Percentiles rank a stretch among this genome's conserved stretches.
phyloP scores from a whole-genome alignment of 345 rosid genomes.

The Acer yangbiense region DNA sequence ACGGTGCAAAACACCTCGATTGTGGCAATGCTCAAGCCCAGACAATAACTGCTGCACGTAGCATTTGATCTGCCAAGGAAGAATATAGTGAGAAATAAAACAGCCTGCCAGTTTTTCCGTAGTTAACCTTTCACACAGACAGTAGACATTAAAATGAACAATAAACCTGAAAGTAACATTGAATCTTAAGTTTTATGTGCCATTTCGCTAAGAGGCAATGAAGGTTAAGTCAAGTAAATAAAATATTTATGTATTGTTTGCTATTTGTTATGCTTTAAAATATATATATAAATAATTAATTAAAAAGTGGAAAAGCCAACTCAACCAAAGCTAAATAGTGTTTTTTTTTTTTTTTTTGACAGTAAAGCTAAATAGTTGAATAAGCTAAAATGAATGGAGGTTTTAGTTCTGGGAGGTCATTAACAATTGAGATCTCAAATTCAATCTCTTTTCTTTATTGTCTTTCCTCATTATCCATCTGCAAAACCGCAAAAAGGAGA shows the following conservation, averaged over 20 bases:
- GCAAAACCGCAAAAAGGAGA: neutral
- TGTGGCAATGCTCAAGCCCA: slow-evolving; percentile 92
- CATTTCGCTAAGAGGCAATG: neutral
- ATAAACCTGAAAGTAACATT: neutral
- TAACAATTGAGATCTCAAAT: slow-evolving; percentile 1
- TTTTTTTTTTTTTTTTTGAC: too few species aligned
- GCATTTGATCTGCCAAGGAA: slow-evolving; percentile 66
- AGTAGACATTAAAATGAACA: slow-evolving; percentile 1
- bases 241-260: neutral
- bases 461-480: slow-evolving; percentile 6
- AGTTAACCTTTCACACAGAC: neutral
- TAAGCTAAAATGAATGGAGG: neutral
- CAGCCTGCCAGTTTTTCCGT: slow-evolving; percentile 8
- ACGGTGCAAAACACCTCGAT: slow-evolving; percentile 75
- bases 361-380: neutral
- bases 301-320: neutral
- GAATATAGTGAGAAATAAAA: slow-evolving; percentile 12
- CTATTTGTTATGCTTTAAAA: neutral
- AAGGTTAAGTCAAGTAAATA: neutral
- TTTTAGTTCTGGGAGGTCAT: neutral
- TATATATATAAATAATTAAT: neutral
- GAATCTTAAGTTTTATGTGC: neutral
- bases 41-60: slow-evolving; percentile 81
- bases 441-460: slow-evolving; percentile 6
- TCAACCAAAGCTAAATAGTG: neutral